Evolutionary conservation across 768 basidiomycete species (phyloP), one percentile per base, ranked within the genome.

Genomic region (Termitomyces sp.): DNA sequence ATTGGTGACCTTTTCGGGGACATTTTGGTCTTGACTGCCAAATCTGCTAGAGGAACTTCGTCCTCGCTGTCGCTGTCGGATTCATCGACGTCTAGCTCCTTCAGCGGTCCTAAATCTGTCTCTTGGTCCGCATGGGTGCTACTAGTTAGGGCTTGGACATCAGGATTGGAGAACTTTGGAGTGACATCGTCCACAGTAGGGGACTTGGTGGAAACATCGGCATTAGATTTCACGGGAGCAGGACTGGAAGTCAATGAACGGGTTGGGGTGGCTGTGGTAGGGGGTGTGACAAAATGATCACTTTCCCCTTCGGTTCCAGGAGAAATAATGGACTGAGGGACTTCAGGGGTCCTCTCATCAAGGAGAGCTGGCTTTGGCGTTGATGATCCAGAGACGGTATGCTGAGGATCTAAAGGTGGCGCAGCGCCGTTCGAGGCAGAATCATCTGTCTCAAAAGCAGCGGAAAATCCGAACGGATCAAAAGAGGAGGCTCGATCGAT

Each of bases 251-350:
- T 59, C 50, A 64, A 54, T 12, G 68, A 62, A 3, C 35, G 60
- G 7, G 56, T 57, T 20, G 59, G 58, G 8, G 67, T 67, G 2
- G 77, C 76, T 42, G 82, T 79, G 13, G 81, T 79, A 0, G 82
- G 84, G 33, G 88, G 87, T 0, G 88, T 90, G 53, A 79, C 75
- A 66, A 91, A 91, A 16, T 79, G 65, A 36, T 90, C 88, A 42
- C 74, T 81, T 35, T 81, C 81, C 8, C 73, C 75, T 58, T 73
- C 69, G 15, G 78, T 63, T 40, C 65, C 67, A 3, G 68, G 54
- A 3, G 71, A 65, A 24, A 62, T 52, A 33, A 63, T 49, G 35
- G 61, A 33, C 12, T 56, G 61, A 54, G 56, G 55, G 32, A 57
- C 63, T 54, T 60, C 28, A 40, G 28, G 20, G 18, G 56, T 55